Evolutionary conservation across 2,329 filamentous ascomycete genomes (phyloP), one percentile per base, ranked within the genome.

Genomic region (Penicillium sp.): DNA sequence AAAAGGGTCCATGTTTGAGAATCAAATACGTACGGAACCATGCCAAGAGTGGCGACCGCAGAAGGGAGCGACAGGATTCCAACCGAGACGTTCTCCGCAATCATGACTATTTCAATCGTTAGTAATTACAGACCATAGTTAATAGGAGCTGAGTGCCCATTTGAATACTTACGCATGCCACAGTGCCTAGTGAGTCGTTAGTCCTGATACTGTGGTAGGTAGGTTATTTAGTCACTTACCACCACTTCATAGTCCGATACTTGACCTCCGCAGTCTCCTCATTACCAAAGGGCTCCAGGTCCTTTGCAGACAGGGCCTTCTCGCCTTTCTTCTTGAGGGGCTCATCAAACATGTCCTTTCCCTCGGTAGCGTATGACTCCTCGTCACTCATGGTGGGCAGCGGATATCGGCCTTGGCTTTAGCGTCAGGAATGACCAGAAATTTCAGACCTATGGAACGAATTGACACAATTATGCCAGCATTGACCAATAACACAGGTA

Each of bases 61-160:
- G 80, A 78, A 2, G 84, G 84, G 3, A 87, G 75, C 11, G 83
- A 83, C 8, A 87, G 76, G 43, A 86, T 82, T 20, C 84, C 84
- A 1, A 86, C 77, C 7, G 83, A 85, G 28, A 86, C 81, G 48
- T 83, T 85, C 67, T 86, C 84, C 4, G 84, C 84, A 31, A 86
- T 79, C 81, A 86, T 85, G 57, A 85, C 79, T 77, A 51, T 25
- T 25, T n/a, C 3, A 31, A 28, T n/a, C 11, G 4, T 39, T 37
- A 38, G 48, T 8, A 15, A 5, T n/a, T 11, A 15, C 3, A 17
- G 38, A 20, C 25, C n/a, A 28, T 52, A n/a, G 51, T 67, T 57
- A 20, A 15, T 17, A 15, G 5, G 35, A 8, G 43, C 5, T 34
- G 10, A 14, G 51, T 38, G 7, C 28, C n/a, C 4, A 34, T 20